Base-by-base conservation (phyloP, 2,329 filamentous ascomycete genomes). In the Dothidotthia symphoricarpi region DNA sequence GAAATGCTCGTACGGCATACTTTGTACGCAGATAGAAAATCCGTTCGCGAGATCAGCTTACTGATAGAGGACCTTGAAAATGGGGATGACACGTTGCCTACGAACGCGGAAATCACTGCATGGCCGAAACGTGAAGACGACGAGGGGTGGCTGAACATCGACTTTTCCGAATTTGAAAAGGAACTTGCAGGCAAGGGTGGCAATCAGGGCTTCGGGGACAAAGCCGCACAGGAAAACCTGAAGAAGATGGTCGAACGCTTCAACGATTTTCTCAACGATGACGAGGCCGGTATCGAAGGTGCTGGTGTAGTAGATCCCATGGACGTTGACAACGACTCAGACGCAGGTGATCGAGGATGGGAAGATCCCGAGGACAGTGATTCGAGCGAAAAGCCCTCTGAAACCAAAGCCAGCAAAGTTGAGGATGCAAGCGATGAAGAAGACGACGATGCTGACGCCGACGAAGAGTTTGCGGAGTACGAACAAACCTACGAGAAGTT, bases 211-310 rank as follows among this genome's bases (percentile, higher is more conserved):
- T 74, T 87, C 57, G 85, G 84, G 2, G 82, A 89, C 59, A 71
- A 77, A 4, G 74, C 73, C 16, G 79, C 83, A 0, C 82, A 90
- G 57, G 81, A 86, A 4, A 85, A 95, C 60, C 72, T 98, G 15
- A 83, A 85, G 36, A 91, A 91, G 59, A 95, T 97, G 63, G 93
- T 98, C 0, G 85, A 86, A 31, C 81, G 88, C n/a, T 97, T 98
- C 57, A 89, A 96, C 59, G 75, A 85, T 10, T 97, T 98, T 54
- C 68, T 98, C 30, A 87, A 94, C 39, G 88, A 97, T 53, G 86
- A 94, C 9, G 78, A 77, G 30, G 88, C 89, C 1, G 90, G 86
- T 1, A 64, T 82, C 5, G 89, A 95, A 31, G 91, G 89, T 0
- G 86, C 83, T 0, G 82, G 88, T 42, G 66, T 87, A 16, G 35